Evolutionary conservation across 2,329 filamentous ascomycete genomes (phyloP).

Genomic region (Arthrobotrys sphaeroides): DNA sequence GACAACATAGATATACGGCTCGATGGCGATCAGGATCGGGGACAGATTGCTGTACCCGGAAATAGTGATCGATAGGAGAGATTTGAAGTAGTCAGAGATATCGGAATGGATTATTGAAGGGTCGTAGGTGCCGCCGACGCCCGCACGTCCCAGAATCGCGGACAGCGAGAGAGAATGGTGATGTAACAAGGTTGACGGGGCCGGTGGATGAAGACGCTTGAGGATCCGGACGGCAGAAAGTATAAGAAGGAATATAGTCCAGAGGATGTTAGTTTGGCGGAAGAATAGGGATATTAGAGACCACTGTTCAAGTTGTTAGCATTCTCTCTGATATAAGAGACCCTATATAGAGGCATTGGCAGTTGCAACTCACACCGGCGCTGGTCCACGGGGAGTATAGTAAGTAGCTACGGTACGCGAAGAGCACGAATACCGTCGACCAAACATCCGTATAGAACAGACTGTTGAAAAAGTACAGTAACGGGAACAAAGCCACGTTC

Average conservation of each 20-base stretch:
- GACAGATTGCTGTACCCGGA: slow-evolving; percentile 66
- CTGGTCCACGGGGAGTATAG: slow-evolving; percentile 58
- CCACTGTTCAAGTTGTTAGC: slow-evolving; percentile 62
- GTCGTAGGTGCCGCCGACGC: slow-evolving; percentile 38
- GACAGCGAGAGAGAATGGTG: slow-evolving; percentile 35
- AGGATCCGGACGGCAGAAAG: slow-evolving; percentile 38
- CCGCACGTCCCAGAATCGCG: slow-evolving; percentile 19
- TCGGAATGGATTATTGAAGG: slow-evolving; percentile 35
- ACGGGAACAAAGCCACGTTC: slow-evolving; percentile 85
- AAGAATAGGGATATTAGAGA: slow-evolving; percentile 77
- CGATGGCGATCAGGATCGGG: slow-evolving; percentile 61
- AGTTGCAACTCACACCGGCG: slow-evolving; percentile 42
- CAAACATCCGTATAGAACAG: slow-evolving; percentile 94
- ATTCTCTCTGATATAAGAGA: slow-evolving; percentile 57
- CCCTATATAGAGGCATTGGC: slow-evolving; percentile 63
- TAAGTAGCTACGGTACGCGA: slow-evolving; percentile 70
- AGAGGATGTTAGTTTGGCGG: slow-evolving; percentile 96
- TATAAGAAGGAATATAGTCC: slow-evolving; percentile 82
- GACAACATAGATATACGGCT: slow-evolving; percentile 71
- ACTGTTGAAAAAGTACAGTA: slow-evolving; percentile 93
- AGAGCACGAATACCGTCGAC: slow-evolving; percentile 78
- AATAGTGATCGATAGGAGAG: slow-evolving; percentile 71
- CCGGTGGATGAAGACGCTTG: slow-evolving; percentile 60
- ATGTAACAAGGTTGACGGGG: slow-evolving; percentile 35
- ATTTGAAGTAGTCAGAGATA: slow-evolving; percentile 67